Percentiles rank a stretch among this genome's conserved stretches.
phyloP scores from a whole-genome alignment of 768 basidiomycete genomes.

The Leccinum ochraceum region DNA sequence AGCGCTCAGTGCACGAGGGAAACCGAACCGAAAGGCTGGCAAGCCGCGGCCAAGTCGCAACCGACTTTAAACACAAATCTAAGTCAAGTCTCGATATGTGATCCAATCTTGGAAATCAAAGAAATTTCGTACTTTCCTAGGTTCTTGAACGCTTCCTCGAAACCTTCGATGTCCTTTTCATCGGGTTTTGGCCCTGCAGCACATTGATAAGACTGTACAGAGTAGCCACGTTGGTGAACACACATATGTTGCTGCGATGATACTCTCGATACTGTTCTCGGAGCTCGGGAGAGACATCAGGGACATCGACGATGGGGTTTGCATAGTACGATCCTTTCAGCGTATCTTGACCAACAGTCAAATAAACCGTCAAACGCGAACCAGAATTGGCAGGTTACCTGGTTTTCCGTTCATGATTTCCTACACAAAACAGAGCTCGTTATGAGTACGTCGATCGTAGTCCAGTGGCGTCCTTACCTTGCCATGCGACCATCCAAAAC shows the following conservation, averaged over 20 bases:
- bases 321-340: constrained; percentile 96
- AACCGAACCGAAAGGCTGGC: constrained; percentile 81
- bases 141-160: constrained; percentile 87
- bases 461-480: constrained; percentile 52
- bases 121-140: constrained; percentile 56
- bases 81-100: constrained; percentile 7
- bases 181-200: constrained; percentile 61
- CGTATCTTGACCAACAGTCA: constrained; percentile 50
- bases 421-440: constrained; percentile 42
- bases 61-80: constrained; percentile 86
- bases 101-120: background rate
- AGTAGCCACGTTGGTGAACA: constrained; percentile 12
- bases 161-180: constrained; percentile 66
- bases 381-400: constrained; percentile 40
- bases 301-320: constrained; percentile 65
- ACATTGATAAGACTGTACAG: background rate
- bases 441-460: background rate
- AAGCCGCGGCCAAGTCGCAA: constrained; percentile 77
- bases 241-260: constrained; percentile 89
- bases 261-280: constrained; percentile 72
- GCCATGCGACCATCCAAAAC: constrained; percentile 98
- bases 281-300: constrained; percentile 59
- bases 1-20: background rate
- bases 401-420: constrained; percentile 97
- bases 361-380: background rate